Evolutionary conservation across 2,329 filamentous ascomycete genomes (phyloP).

Genomic region (Phialophora verrucosa): DNA sequence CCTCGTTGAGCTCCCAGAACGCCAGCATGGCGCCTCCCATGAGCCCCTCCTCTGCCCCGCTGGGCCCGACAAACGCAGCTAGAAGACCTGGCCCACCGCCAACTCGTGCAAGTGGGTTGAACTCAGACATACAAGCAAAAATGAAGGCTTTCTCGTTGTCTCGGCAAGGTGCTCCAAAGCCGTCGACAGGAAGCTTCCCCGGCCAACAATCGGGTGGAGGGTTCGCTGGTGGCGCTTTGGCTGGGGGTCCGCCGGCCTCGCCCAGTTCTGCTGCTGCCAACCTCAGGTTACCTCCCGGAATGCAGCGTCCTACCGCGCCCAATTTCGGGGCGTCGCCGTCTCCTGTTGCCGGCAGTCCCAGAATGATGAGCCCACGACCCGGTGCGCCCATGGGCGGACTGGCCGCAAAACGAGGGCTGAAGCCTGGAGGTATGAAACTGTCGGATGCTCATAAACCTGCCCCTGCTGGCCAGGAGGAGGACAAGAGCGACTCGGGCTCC

Average conservation of each 20-base stretch:
- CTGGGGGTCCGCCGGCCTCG: slow-evolving; percentile 39
- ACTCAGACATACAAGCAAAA: slow-evolving; percentile 69
- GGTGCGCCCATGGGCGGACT: slow-evolving; percentile 50
- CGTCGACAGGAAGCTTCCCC: slow-evolving; percentile 37
- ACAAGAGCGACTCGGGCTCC: slow-evolving; percentile 45
- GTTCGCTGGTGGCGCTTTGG: slow-evolving; percentile 41
- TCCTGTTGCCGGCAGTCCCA: slow-evolving; percentile 50
- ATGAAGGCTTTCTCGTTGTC: slow-evolving; percentile 73
- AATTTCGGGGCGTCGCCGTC: slow-evolving; percentile 50
- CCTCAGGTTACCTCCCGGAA: slow-evolving; percentile 28
- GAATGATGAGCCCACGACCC: slow-evolving; percentile 43
- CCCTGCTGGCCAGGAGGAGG: slow-evolving; percentile 35
- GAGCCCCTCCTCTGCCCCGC: slow-evolving; percentile 81
- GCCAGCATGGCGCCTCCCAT: slow-evolving; percentile 52
- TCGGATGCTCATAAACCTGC: slow-evolving; percentile 60
- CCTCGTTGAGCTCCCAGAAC: slow-evolving; percentile 24
- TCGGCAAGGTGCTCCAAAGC: slow-evolving; percentile 60
- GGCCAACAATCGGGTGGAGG: slow-evolving; percentile 29
- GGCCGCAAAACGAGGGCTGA: slow-evolving; percentile 55
- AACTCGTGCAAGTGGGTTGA: slow-evolving; percentile 58
- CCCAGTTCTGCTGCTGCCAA: slow-evolving; percentile 24
- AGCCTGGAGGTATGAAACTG: slow-evolving; percentile 52
- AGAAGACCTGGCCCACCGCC: slow-evolving; percentile 58
- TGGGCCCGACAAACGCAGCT: slow-evolving; percentile 75
- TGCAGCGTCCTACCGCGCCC: slow-evolving; percentile 43